Base-by-base conservation (phyloP, 1,284 basidiomycete species). In the Quambalaria eucalypti region DNA sequence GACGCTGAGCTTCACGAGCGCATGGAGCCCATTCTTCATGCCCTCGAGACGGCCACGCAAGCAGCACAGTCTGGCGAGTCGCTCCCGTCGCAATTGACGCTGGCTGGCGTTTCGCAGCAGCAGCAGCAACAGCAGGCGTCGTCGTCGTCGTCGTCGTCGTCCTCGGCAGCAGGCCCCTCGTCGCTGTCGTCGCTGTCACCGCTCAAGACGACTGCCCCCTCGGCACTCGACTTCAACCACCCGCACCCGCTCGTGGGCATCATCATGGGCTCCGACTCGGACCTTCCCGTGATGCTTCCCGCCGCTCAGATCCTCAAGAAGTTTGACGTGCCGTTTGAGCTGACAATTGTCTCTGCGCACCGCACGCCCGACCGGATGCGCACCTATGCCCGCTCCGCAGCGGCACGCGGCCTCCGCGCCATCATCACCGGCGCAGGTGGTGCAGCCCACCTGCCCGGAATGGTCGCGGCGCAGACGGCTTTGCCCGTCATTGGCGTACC, bases 261-360 rank as follows among this genome's bases (percentile, higher is more conserved):
- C 64, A 91, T 99, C 76, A 98, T 98, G 95, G 93, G 93, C 42
- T 95, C 90, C 5, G 95, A 98, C 77, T 95, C 90, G n/a, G 93
- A 98, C 75, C 79, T 99, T 31, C 88, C 89, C 2, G 85, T 86
- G 19, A 95, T 99, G 87, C 82, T 89, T 9, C 85, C 89, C 4
- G 90, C 90, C 1, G 88, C 93, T 0, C 83, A 82, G 52, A 85
- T 95, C 52, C 83, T 98, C 39, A 85, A 89, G 68, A 79, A 79
- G 38, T 95, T 97, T 77, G 74, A 78, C 14, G 80, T 97, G 28
- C 89, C 93, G 0, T 95, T 90, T 78, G 95, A 98, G 76, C 80
- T 98, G 26, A 90, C 90, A 6, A 91, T 98, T 69, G 92, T 96
- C 39, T 93, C 89, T 12, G 93, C 93, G 0, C 93, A 99, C 71